phyloP scores from a whole-genome alignment of 139 green algal species.

The Chlorella vulgaris region DNA sequence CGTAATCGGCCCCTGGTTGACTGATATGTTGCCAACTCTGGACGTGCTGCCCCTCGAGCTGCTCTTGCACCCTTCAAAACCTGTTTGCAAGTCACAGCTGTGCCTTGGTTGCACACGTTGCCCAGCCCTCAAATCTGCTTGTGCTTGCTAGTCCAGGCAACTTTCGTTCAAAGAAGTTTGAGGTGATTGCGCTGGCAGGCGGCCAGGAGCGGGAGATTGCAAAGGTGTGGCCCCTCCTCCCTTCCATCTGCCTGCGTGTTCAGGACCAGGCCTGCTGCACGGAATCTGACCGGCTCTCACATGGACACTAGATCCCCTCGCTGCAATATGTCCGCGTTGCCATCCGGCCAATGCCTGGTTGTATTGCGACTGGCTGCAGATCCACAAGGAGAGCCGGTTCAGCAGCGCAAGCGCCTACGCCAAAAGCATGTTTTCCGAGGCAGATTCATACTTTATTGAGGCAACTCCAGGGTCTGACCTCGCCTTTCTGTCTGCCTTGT shows the following conservation, averaged over 20 bases:
- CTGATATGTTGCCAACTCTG: too few species aligned
- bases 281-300: too few species aligned
- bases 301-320: too few species aligned
- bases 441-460: neutral
- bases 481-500: neutral
- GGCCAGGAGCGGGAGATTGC: neutral
- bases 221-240: neutral
- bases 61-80: too few species aligned
- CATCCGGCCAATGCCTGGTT: too few species aligned
- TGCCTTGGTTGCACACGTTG: too few species aligned
- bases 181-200: neutral
- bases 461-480: neutral
- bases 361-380: neutral
- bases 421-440: neutral
- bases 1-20: too few species aligned
- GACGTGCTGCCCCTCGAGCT: too few species aligned
- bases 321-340: too few species aligned
- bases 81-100: too few species aligned
- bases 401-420: neutral
- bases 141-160: slow-evolving; percentile 15
- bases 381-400: slow-evolving; percentile 20
- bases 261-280: too few species aligned
- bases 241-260: neutral
- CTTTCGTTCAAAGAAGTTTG: slow-evolving; percentile 10
- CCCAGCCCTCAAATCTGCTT: too few species aligned